phyloP scores from a whole-genome alignment of 2,329 filamentous ascomycete genomes.

The Scedosporium minutisporum region DNA sequence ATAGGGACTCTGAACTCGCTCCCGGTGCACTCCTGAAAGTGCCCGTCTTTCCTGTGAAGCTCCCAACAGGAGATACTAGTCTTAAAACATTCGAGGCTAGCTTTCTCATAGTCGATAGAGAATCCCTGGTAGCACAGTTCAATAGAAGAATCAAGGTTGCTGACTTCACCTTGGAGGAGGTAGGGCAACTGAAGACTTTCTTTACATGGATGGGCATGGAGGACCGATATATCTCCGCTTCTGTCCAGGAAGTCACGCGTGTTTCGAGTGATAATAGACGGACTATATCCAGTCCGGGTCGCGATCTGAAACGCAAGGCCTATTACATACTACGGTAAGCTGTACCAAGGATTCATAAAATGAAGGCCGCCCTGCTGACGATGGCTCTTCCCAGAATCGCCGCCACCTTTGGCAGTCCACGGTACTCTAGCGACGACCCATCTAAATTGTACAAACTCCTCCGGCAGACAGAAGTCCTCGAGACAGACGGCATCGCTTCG shows the following conservation, averaged over 20 bases:
- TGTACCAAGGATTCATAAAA: too few species aligned
- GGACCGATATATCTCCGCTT: not conserved
- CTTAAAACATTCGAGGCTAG: not conserved
- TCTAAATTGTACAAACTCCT: not conserved
- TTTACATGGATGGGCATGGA: not conserved
- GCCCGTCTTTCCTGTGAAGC: not conserved
- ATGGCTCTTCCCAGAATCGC: not conserved
- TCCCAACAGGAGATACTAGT: not conserved
- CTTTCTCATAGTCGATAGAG: not conserved
- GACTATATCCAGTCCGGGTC: not conserved
- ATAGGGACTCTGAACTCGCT: too few species aligned
- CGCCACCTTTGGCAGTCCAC: not conserved
- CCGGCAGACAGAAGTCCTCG: not conserved
- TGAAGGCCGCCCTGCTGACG: too few species aligned
- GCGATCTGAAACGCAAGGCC: not conserved
- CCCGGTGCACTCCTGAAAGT: not conserved
- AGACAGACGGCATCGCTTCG: not conserved
- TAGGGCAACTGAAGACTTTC: not conserved
- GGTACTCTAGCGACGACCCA: not conserved
- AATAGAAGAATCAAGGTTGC: not conserved
- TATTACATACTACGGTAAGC: not conserved
- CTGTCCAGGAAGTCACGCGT: not conserved
- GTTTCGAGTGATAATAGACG: not conserved
- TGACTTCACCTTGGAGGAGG: not conserved
- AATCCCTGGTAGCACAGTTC: not conserved